Base-by-base conservation (phyloP, 2,329 filamentous ascomycete species). In the Didymella lethalis region DNA sequence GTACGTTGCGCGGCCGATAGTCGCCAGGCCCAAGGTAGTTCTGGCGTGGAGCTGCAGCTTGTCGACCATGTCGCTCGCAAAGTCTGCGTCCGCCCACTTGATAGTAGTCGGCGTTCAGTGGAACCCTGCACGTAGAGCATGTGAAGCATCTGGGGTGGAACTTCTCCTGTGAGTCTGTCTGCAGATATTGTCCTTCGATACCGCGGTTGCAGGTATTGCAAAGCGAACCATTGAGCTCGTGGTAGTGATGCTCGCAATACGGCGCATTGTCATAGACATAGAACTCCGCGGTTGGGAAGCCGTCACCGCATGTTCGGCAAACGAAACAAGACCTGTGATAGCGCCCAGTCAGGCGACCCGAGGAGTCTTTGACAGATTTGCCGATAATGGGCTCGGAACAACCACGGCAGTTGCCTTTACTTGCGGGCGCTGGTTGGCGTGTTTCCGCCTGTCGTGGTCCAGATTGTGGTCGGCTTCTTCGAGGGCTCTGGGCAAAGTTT, bases 301-400 rank as follows among this genome's bases (percentile, higher is more conserved):
- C 89, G 53, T 88, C 84, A 11, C 83, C 82, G 80, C 95, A 99
- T 1, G 90, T 93, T 4, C 87, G 86, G 83, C 95, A 99, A 11
- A 94, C 91, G 74, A 99, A 98, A 66, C 94, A 99, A 4, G 90
- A 86, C 76, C 96, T 96, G 82, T 99, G 95, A 77, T 97, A 99
- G 63, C 93, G 89, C 10, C 95, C 95, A 0, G 92, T 96, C 25
- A 99, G 82, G 25, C 93, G 89, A 16, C 95, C 95, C 69, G 97
- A 95, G 0, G 93, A 93, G 14, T 93, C 96, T 32, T 94, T 96
- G 57, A 99, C 88, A 1, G 93, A 97, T 79, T 97, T 98, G 20
- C 93, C 94, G 44, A 87, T 86, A 68, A 99, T 98, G 7, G 84
- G 81, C 45, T 90, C 81, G 3, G 86, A 83, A 76, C 95, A 99